Base-by-base conservation (phyloP, 176 grass and related monocot genomes). In the Saccharum officinarum region DNA sequence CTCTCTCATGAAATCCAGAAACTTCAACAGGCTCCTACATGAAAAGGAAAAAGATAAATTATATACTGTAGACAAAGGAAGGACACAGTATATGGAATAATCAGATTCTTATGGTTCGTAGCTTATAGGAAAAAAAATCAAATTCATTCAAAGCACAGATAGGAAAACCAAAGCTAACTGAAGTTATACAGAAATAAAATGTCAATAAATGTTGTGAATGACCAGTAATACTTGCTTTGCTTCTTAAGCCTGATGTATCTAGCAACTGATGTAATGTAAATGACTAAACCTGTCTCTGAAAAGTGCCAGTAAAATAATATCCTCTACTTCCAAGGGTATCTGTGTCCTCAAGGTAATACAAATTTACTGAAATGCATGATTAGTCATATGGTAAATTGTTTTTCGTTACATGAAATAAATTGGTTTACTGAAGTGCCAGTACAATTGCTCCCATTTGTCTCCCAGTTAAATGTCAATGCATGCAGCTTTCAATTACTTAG, bases 21-120 rank as follows among this genome's bases (percentile, higher is more conserved):
- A 98, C 83, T 92, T 95, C 91, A 84, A 88, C 17, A 73, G 95
- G 95, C 20, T 88, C 89, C 95, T 98, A 83, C 78, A 88, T 38
- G 55, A 77, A 90, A 85, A 68, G 41, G 28, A 42, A 73, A 37
- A 52, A 7, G 82, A 73, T 4, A 47, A 30, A 38, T 75, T 34
- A 62, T 62, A 26, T 40, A 62, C 7, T 25, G 14, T 54, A 25
- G 28, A 46, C 22, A 70, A 25, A 61, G 3, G 54, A 82, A 47
- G 18, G 47, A 18, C 57, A 82, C 1, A 39, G 22, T 69, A 45
- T 45, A 26, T 41, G 12, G 26, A 89, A 44, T 39, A 44, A 59
- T 38, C 14, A 20, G 25, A 50, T 52, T 33, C 16, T 30, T 52
- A 52, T 28, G 39, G 69, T 71, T 6, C 14, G 16, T 20, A 30